Percentiles rank a stretch among this genome's conserved stretches.
Evolutionary conservation across 2,329 filamentous ascomycete genomes (phyloP).

Genomic region (Monilinia vaccinii-corymbosi): DNA sequence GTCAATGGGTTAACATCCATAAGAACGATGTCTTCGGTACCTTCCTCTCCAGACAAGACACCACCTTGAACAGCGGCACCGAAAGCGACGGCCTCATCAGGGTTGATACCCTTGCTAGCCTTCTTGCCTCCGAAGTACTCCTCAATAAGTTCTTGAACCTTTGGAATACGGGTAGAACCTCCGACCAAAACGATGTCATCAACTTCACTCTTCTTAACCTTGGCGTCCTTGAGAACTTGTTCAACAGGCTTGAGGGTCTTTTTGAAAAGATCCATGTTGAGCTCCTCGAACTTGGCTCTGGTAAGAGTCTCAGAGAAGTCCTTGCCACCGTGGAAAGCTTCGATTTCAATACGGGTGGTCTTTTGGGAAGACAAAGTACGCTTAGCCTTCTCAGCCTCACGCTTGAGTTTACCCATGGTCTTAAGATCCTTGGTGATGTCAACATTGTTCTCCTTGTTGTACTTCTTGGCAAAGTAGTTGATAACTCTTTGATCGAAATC

Average conservation of each 20-base stretch:
- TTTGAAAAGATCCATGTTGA: constrained; percentile 99
- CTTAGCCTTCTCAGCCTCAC: constrained; percentile 99
- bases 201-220: constrained; percentile 90
- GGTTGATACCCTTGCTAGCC: constrained; percentile 98
- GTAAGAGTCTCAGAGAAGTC: constrained; percentile 98
- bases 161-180: constrained; percentile 98
- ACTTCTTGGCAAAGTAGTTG: constrained; percentile 90
- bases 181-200: constrained; percentile 96
- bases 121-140: constrained; percentile 95
- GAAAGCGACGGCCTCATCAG: constrained; percentile 96
- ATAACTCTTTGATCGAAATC: constrained; percentile 98
- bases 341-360: constrained; percentile 91
- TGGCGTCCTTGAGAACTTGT: constrained; percentile 96
- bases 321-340: constrained; percentile 91
- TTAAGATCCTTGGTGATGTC: constrained; percentile 92
- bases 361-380: constrained; percentile 91
- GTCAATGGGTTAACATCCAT: constrained; percentile 97
- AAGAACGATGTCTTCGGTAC: constrained; percentile 72
- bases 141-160: constrained; percentile 90
- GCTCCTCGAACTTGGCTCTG: constrained; percentile 97
- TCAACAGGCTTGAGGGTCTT: constrained; percentile 98
- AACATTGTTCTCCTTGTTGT: constrained; percentile 96
- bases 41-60: constrained; percentile 83
- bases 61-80: constrained; percentile 96
- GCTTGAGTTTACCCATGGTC: constrained; percentile 99